Base-by-base conservation (phyloP, 208 protist genomes). In the Jaenimonas drosophilae region DNA sequence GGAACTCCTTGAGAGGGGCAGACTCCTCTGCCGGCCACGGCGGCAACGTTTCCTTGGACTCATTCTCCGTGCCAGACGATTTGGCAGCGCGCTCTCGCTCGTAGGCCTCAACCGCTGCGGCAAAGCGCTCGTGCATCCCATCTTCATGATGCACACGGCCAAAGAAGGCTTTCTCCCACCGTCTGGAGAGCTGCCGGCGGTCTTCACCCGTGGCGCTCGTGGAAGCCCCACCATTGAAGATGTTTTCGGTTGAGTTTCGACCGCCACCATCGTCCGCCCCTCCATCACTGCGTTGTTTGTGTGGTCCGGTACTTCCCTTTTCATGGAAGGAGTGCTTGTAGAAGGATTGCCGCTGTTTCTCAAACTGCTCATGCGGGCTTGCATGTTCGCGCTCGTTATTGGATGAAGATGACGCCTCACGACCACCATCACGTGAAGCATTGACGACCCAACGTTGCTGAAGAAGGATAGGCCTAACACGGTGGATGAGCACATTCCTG, bases 81-180 rank as follows among this genome's bases (percentile, higher is more conserved):
- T n/a, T n/a, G n/a, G n/a, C n/a, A n/a, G n/a, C n/a, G n/a, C n/a
- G n/a, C n/a, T n/a, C n/a, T n/a, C n/a, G n/a, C 19, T 83, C 75
- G 45, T 88, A 76, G 4, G 57, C 53, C 12, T 65, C 65, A 16
- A 80, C 30, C 0, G 79, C 84, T 11, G 60, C 44, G 2, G 53
- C 42, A 39, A 74, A 93, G 3, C 69, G 64, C 40, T 76, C 69
- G 44, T 79, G 85, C 85, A 93, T 93, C 9, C 80, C 77, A 2
- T 70, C 46, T 24, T 93, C 85, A 54, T 70, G 89, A 55, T 88
- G 79, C 49, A 84, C 47, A 17, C 77, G 68, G 19, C 77, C 77
- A 60, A 88, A 86, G 44, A 93, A 93, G 23, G 85, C 82, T 41
- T 86, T 89, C 42, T 89, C 85, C 85, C 85, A 93, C 27, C 74